Evolutionary conservation across 2,329 filamentous ascomycete genomes (phyloP), one percentile per base, ranked within the genome.

Genomic region (Penicillium brasilianum): DNA sequence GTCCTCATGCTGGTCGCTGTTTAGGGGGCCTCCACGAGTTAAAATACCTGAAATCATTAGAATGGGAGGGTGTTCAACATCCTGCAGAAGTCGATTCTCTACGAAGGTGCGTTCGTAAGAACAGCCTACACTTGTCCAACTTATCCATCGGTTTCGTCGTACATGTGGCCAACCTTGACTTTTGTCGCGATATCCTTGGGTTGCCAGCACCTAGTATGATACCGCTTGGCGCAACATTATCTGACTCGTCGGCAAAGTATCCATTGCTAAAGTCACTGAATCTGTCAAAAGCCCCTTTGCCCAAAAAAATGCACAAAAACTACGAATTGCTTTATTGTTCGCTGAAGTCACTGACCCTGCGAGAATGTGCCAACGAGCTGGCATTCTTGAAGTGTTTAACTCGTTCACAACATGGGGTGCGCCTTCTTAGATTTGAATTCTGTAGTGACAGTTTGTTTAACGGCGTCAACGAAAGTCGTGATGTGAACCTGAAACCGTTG

Each of bases 31-130:
- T 63, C 11, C 43, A 36, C 20, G 20, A 50, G 25, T 49, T 63
- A 11, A 50, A 18, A 16, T 46, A 34, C 32, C 34, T 58, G 37
- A 53, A 37, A 50, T 52, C 20, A 16, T 32, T 58, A 43, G 36
- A 41, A 39, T 58, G 48, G 56, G 36, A 57, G 59, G 50, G 55
- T 36, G 50, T 54, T 49, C 44, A 55, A 32, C 59, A 61, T 36
- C 32, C 55, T 10, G 25, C 28, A n/a, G 59, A 61, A 25, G n/a
- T 61, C 32, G 51, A 62, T 36, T 55, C 59, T 32, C 39, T 59
- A 18, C 51, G 44, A 37, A 48, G 30, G 41, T 62, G 55, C 46
- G 55, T 58, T 25, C 44, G 34, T 25, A 36, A 44, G 18, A 62
- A 62, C 36, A 30, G 50, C 25, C 9, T n/a, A 37, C 55, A 56